Evolutionary conservation across 768 basidiomycete species (phyloP).

Genomic region (Lyophyllum shimeji): DNA sequence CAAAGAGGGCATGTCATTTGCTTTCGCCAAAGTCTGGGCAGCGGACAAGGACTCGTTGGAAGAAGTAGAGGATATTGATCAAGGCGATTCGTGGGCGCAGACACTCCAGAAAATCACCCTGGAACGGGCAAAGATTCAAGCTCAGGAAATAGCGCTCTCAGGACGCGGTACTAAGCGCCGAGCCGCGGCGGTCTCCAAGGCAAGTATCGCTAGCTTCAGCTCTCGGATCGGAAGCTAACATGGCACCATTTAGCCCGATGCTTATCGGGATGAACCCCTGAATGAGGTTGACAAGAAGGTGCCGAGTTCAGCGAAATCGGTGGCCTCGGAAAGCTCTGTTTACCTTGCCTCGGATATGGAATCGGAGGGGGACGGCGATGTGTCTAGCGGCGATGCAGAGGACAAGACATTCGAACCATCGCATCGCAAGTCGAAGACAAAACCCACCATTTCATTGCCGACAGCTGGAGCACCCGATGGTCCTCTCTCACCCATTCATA

Average conservation of each 20-base stretch:
- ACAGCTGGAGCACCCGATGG: conserved; percentile 5
- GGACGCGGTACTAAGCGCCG: conserved; percentile 77
- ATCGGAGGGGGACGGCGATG: conserved; percentile 23
- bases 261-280: conserved; percentile 20
- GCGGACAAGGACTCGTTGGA: conserved; percentile 72
- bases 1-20: conserved; percentile 62
- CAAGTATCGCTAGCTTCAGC: conserved; percentile 4
- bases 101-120: conserved; percentile 56
- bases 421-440: conserved; percentile 18
- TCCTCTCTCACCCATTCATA: conserved; percentile 18
- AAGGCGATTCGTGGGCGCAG: conserved; percentile 80
- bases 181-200: conserved; percentile 63
- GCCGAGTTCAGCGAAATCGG: conserved; percentile 11
- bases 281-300: conserved; percentile 9
- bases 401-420: conserved; percentile 15
- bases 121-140: conserved; percentile 40
- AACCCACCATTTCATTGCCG: background rate
- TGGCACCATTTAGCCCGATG: conserved; percentile 27
- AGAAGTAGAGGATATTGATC: conserved; percentile 62
- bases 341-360: conserved; percentile 31
- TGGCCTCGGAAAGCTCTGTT: conserved; percentile 31
- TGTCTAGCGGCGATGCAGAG: conserved; percentile 16
- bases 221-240: background rate
- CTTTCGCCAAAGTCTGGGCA: conserved; percentile 92
- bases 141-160: conserved; percentile 50